phyloP scores from a whole-genome alignment of 1,139 yeast genomes.

The Hyphopichia buzzinii region DNA sequence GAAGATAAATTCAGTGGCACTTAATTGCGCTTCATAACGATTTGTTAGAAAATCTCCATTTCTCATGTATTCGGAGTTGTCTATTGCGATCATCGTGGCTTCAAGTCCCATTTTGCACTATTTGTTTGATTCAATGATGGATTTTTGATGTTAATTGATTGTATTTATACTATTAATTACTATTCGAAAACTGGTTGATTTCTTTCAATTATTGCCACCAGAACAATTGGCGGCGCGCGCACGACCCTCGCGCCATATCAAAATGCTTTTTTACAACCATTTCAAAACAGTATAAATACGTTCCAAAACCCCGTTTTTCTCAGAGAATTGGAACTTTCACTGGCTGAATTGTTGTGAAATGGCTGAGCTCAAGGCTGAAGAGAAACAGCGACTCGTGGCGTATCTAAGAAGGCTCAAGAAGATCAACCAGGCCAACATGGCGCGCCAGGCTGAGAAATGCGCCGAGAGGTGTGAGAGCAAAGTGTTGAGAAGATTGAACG shows the following conservation, averaged over 20 bases:
- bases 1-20: conserved; percentile 87
- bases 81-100: conserved; percentile 93
- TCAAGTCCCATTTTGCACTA: conserved; percentile 72
- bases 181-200: too few relatives aligned
- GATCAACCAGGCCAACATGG: conserved; percentile 16
- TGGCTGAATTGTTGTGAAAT: too few relatives aligned
- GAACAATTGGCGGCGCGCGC: too few relatives aligned
- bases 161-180: too few relatives aligned
- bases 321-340: too few relatives aligned
- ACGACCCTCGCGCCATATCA: too few relatives aligned
- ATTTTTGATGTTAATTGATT: too few relatives aligned
- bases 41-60: conserved; percentile 92
- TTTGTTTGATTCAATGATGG: conserved; percentile 1
- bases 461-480: conserved; percentile 24
- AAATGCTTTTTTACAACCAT: too few relatives aligned
- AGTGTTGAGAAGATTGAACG: conserved; percentile 34
- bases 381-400: conserved; percentile 35
- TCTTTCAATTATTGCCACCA: conserved; percentile 8
- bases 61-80: conserved; percentile 93
- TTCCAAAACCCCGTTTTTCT: too few relatives aligned
- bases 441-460: conserved; percentile 14
- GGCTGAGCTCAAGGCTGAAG: conserved; percentile 24
- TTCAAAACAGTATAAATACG: too few relatives aligned
- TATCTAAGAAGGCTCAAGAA: conserved; percentile 19
- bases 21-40: conserved; percentile 89